A percentile compares a stretch with the other conserved stretches of the same genome.
phyloP scores from a whole-genome alignment of 2,329 filamentous ascomycete genomes.

The Colletotrichum sp. region DNA sequence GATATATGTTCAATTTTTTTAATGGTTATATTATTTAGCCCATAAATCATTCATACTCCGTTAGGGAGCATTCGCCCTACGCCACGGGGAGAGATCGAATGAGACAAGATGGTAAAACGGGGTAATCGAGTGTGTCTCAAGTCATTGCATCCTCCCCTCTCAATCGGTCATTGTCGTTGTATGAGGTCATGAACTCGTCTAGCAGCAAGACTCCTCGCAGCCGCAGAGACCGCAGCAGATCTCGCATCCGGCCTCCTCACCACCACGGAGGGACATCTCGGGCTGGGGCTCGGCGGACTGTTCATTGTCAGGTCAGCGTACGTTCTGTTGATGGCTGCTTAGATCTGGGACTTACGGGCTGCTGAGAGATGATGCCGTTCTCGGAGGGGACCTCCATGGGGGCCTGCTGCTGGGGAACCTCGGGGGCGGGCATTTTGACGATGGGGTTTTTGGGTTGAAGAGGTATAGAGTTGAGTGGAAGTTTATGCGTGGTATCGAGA shows the following conservation, averaged over 20 bases:
- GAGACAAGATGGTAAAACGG: not conserved
- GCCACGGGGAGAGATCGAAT: not conserved
- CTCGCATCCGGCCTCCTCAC: conserved; percentile 51
- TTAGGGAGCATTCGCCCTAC: conserved; percentile 4
- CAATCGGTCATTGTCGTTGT: not conserved
- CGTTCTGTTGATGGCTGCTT: no score
- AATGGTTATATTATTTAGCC: not conserved
- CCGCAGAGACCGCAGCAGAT: conserved; percentile 51
- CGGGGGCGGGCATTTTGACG: conserved; percentile 43
- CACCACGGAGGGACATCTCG: conserved; percentile 47
- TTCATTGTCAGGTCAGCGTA: not conserved
- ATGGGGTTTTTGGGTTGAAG: not conserved
- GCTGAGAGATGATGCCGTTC: conserved; percentile 42
- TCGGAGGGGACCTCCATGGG: conserved; percentile 43
- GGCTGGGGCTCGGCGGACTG: conserved; percentile 33
- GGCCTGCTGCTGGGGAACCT: conserved; percentile 47
- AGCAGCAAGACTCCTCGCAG: conserved; percentile 49
- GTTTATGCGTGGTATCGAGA: not conserved
- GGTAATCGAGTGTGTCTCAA: not conserved
- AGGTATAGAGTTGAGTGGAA: not conserved
- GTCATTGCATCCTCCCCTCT: not conserved
- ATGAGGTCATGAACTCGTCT: conserved; percentile 12
- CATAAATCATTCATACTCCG: not conserved
- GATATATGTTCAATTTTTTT: not conserved
- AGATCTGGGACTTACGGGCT: conserved; percentile 38